Evolutionary conservation across 2,329 filamentous ascomycete species (phyloP).

Genomic region (Fonsecaea erecta): DNA sequence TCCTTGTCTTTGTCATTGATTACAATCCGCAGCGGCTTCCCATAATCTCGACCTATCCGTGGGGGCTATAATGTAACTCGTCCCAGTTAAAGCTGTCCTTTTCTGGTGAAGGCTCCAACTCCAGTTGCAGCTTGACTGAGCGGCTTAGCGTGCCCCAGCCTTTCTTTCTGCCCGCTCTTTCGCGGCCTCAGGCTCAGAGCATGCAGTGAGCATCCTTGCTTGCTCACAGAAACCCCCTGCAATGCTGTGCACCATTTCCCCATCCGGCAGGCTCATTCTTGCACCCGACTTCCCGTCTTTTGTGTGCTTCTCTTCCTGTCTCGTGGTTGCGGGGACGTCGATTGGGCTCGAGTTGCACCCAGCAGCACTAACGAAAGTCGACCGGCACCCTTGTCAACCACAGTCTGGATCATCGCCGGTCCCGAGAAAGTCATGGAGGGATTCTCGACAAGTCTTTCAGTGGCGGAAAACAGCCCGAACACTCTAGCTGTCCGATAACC

Average conservation of each 20-base stretch:
- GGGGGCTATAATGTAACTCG: background rate
- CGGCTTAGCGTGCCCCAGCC: conserved; percentile 3
- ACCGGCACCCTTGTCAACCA: background rate
- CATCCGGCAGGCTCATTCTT: conserved; percentile 6
- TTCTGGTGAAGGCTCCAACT: background rate
- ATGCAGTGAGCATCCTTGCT: conserved; percentile 18
- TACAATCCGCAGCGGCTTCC: background rate
- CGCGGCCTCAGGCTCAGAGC: conserved; percentile 7
- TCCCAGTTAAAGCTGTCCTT: background rate
- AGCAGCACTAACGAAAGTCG: background rate
- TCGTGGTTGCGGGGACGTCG: background rate
- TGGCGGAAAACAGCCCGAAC: conserved; percentile 2
- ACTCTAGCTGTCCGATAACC: background rate
- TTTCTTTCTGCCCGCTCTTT: background rate
- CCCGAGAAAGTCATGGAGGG: conserved; percentile 2
- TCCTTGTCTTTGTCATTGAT: background rate
- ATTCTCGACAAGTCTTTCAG: background rate
- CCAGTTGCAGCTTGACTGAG: background rate
- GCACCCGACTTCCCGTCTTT: conserved; percentile 12
- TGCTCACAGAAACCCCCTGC: background rate
- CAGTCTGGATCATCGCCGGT: conserved; percentile 10
- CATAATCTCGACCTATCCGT: background rate
- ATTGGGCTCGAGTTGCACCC: conserved; percentile 9
- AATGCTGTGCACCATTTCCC: background rate
- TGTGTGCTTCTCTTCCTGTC: background rate